A percentile compares a stretch with the other conserved stretches of the same genome.
These are phyloP conservation scores for Barnettozyma hawaiiensis DNA, from an alignment of 1,139 yeast genomes.

Conservation along the genomic window DNA sequence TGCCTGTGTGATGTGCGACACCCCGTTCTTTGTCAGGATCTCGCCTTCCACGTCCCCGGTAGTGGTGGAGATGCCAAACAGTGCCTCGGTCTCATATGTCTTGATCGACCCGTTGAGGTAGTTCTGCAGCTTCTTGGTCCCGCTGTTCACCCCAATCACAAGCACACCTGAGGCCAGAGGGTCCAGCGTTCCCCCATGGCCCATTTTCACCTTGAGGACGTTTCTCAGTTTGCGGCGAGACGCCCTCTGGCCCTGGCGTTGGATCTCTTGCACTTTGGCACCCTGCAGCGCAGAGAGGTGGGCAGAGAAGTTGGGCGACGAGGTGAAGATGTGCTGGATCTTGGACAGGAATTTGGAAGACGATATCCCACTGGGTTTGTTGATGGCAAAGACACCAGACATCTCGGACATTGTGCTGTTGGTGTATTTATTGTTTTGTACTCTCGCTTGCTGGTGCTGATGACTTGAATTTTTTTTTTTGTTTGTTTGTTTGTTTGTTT, in stretches of 20 bases:
- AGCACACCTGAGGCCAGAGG: constrained; percentile 92
- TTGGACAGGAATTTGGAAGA: constrained; percentile 68
- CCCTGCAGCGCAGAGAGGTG: constrained; percentile 48
- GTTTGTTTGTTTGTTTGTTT: too few species aligned
- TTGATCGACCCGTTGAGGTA: constrained; percentile 70
- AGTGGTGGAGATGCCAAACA: constrained; percentile 86
- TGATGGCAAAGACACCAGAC: constrained; percentile 93
- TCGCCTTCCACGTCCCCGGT: constrained; percentile 94
- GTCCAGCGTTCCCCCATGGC: constrained; percentile 97
- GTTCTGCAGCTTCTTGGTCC: constrained; percentile 74
- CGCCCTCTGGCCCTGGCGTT: constrained; percentile 35
- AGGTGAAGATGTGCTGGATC: constrained; percentile 57
- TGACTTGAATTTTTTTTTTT: neutral
- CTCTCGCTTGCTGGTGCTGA: too few species aligned
- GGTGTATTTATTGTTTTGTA: too few species aligned
- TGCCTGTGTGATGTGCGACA: constrained; percentile 53
- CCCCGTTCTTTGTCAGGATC: constrained; percentile 51
- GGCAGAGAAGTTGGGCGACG: constrained; percentile 51
- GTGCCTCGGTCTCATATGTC: constrained; percentile 76
- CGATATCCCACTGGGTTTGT: constrained; percentile 82
- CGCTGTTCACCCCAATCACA: constrained; percentile 84
- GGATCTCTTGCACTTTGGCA: constrained; percentile 41
- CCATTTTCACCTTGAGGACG: constrained; percentile 71
- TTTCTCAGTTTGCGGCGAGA: constrained; percentile 41
- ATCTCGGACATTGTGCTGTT: constrained; percentile 29